Evolutionary conservation across 257 asterid genomes (phyloP).

Genomic region (Rauvolfia tetraphylla): DNA sequence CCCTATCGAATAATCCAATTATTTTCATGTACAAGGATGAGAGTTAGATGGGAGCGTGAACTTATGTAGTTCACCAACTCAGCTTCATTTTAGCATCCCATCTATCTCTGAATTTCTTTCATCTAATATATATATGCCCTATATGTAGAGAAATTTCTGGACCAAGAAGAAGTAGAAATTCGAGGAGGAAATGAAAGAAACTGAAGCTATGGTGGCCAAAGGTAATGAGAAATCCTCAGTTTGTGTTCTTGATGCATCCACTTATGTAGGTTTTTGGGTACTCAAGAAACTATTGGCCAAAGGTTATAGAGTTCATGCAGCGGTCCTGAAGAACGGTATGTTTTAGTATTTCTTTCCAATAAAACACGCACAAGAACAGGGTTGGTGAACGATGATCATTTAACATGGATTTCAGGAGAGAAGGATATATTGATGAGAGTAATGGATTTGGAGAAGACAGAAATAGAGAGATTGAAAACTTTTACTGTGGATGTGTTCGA

Average conservation of each 20-base stretch:
- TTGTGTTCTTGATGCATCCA: constrained; percentile 51
- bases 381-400: not conserved
- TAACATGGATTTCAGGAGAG: constrained; percentile 27
- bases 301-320: constrained; percentile 45
- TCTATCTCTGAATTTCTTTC: constrained; percentile 1
- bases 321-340: constrained; percentile 35
- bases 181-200: not conserved
- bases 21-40: not conserved
- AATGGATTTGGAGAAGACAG: constrained; percentile 29
- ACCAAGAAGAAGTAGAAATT: not conserved
- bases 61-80: constrained; percentile 38
- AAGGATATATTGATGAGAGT: constrained; percentile 28
- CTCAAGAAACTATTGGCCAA: constrained; percentile 32
- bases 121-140: not conserved
- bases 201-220: not conserved
- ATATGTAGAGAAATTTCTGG: not conserved
- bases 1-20: not conserved
- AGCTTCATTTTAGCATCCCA: constrained; percentile 11
- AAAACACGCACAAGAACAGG: not conserved
- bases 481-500: constrained; percentile 33
- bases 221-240: constrained; percentile 18
- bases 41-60: constrained; percentile 29
- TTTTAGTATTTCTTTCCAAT: too few relatives aligned
- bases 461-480: constrained; percentile 21
- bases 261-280: constrained; percentile 43